These are phyloP conservation scores for Candida montana DNA, from an alignment of 805 yeast genomes.

Conservation along the genomic window DNA sequence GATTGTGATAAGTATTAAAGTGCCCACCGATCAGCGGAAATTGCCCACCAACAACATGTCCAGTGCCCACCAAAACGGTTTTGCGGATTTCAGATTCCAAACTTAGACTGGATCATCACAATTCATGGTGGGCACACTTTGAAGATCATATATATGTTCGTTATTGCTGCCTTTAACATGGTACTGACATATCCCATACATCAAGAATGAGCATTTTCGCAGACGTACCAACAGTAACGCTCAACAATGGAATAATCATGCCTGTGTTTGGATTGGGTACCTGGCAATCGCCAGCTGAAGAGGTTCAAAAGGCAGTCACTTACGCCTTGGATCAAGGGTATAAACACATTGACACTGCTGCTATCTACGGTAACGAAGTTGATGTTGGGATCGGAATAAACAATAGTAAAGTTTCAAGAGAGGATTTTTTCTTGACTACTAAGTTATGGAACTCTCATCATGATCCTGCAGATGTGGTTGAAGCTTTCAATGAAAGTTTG, in stretches of 20 bases:
- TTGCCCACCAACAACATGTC: too few species aligned
- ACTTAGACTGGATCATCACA: too few species aligned
- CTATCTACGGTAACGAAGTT: slow-evolving; percentile 50
- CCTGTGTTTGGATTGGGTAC: slow-evolving; percentile 51
- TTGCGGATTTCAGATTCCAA: too few species aligned
- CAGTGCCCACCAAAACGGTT: too few species aligned
- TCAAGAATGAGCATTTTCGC: slow-evolving; percentile 1
- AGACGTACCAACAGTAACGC: slow-evolving; percentile 13
- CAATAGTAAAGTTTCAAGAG: slow-evolving; percentile 34
- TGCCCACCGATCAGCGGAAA: too few species aligned
- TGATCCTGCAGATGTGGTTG: slow-evolving; percentile 12
- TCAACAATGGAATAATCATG: slow-evolving; percentile 48
- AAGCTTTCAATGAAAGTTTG: slow-evolving; percentile 38
- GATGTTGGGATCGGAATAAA: slow-evolving; percentile 55
- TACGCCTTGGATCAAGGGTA: slow-evolving; percentile 57
- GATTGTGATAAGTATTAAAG: too few species aligned
- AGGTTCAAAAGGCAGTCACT: slow-evolving; percentile 40
- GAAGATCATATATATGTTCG: background rate
- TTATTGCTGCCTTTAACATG: too few species aligned
- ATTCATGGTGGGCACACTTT: too few species aligned
- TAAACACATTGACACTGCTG: slow-evolving; percentile 67
- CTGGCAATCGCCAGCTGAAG: slow-evolving; percentile 25
- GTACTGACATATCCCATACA: too few species aligned
- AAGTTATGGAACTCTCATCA: slow-evolving; percentile 5
- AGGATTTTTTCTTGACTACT: slow-evolving; percentile 29